phyloP scores from a whole-genome alignment of 768 basidiomycete species.

The Lentinula sp. region DNA sequence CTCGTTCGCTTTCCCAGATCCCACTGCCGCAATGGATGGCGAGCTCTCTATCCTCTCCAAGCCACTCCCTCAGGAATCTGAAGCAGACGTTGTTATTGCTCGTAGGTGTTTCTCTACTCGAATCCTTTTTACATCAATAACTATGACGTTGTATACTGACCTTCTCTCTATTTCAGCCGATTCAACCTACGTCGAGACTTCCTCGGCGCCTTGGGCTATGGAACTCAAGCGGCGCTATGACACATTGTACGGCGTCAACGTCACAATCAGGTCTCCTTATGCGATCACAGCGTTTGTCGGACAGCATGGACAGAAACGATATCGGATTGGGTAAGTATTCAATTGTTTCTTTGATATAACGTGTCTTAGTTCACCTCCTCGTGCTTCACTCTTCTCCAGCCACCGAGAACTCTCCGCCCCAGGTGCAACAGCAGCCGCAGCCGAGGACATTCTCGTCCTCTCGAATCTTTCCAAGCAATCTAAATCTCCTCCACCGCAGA shows the following conservation, averaged over 20 bases:
- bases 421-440: slow-evolving; percentile 40
- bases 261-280: slow-evolving; percentile 68
- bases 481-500: slow-evolving; percentile 20
- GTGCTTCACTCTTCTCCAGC: slow-evolving; percentile 23
- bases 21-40: neutral
- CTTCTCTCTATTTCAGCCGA: slow-evolving; percentile 40
- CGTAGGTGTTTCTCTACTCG: slow-evolving; percentile 30
- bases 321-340: slow-evolving; percentile 64
- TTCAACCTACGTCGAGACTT: slow-evolving; percentile 74
- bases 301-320: slow-evolving; percentile 74
- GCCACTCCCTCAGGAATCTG: slow-evolving; percentile 40
- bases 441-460: slow-evolving; percentile 26
- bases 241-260: slow-evolving; percentile 57
- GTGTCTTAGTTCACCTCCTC: neutral
- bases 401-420: slow-evolving; percentile 60
- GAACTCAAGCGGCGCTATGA: slow-evolving; percentile 78
- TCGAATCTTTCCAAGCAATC: neutral
- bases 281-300: slow-evolving; percentile 79
- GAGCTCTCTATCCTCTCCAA: neutral
- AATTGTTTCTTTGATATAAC: neutral
- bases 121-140: slow-evolving; percentile 5
- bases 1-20: slow-evolving; percentile 1
- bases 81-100: slow-evolving; percentile 54
- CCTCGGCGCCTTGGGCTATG: slow-evolving; percentile 68
- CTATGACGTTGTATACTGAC: slow-evolving; percentile 8